Evolutionary conservation across 2,329 filamentous ascomycete species (phyloP), one percentile per base, ranked within the genome.

Genomic region (Aspergillus terreus): DNA sequence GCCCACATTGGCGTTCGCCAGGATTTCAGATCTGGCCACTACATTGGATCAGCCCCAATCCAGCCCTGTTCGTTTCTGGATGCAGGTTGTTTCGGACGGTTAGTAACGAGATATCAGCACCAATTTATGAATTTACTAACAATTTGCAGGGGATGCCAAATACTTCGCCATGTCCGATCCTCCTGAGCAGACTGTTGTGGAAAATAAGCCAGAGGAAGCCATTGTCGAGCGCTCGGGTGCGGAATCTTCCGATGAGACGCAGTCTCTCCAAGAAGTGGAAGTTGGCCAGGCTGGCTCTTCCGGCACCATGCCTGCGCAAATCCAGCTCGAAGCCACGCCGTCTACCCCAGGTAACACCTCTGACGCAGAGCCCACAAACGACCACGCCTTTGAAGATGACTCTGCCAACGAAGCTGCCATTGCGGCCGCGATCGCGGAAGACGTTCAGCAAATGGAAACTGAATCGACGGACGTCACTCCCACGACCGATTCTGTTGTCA

Each of bases 81-180:
- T 71, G 59, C 65, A 74, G 43, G 51, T 68, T 3, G 62, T 74
- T 4, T 70, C 71, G 1, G 69, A 70, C 47, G 65, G 69, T 66
- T 51, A 54, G 63, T 58, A 12, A 3, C 6, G 14, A n/a, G 5
- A 14, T 23, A 21, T 12, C 5, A 4, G 10, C 5, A 6, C 38
- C 32, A 32, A 42, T 21, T 1, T 2, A 40, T 35, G 2, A 35
- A n/a, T 25, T 50, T 41, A 36, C 58, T 59, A 49, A 58, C 14
- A 27, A 14, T 33, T 7, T 41, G 33, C 44, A 69, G 66, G 58
- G 25, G 68, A 71, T 51, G 66, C 69, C 44, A 67, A 68, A 44
- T 63, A 63, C 47, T 72, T 70, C 45, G 66, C 67, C 32, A 67
- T 71, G 44, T 62, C 63, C 3, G 70, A 73, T 47, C 70, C 69